Conservation (phyloP, 495 filamentous ascomycete species). For the Penicillium taxi region DNA sequence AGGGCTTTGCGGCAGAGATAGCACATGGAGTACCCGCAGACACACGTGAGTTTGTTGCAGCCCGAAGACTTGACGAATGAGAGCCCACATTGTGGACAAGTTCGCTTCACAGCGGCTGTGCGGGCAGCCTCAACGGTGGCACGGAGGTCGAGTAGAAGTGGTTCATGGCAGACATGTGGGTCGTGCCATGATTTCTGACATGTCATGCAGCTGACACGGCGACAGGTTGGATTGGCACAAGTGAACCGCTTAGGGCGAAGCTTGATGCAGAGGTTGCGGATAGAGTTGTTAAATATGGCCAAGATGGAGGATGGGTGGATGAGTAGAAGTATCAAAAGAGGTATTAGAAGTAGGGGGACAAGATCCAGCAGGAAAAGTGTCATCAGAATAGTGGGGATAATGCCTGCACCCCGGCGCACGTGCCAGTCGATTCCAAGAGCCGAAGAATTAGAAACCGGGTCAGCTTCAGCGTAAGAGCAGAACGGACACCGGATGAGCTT, state of each 20-base stretch:
- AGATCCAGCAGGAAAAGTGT: constrained; percentile 37
- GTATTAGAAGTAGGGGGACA: constrained; percentile 45
- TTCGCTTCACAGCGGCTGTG: constrained; percentile 89
- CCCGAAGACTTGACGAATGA: constrained; percentile 87
- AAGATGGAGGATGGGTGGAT: constrained; percentile 30
- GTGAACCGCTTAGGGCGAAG: constrained; percentile 61
- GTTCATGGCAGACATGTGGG: constrained; percentile 59
- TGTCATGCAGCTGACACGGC: constrained; percentile 64
- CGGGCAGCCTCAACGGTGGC: constrained; percentile 84
- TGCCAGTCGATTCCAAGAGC: constrained; percentile 33
- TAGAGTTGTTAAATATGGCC: constrained; percentile 42
- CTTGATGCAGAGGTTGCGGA: constrained; percentile 56
- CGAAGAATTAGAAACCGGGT: constrained; percentile 62
- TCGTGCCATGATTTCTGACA: constrained; percentile 61
- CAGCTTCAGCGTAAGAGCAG: constrained; percentile 81
- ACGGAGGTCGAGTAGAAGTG: constrained; percentile 60
- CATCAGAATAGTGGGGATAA: constrained; percentile 27
- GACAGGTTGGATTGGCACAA: constrained; percentile 61
- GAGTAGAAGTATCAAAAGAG: constrained; percentile 39
- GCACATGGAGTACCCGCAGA: constrained; percentile 98
- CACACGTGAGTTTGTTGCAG: constrained; percentile 95
- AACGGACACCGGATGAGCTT: constrained; percentile 83
- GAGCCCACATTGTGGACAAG: constrained; percentile 81
- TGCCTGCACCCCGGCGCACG: constrained; percentile 44
- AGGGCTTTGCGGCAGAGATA: constrained; percentile 68